Evolutionary conservation across 2,329 filamentous ascomycete genomes (phyloP).

Genomic region (Hymenoscyphus fructigenus): DNA sequence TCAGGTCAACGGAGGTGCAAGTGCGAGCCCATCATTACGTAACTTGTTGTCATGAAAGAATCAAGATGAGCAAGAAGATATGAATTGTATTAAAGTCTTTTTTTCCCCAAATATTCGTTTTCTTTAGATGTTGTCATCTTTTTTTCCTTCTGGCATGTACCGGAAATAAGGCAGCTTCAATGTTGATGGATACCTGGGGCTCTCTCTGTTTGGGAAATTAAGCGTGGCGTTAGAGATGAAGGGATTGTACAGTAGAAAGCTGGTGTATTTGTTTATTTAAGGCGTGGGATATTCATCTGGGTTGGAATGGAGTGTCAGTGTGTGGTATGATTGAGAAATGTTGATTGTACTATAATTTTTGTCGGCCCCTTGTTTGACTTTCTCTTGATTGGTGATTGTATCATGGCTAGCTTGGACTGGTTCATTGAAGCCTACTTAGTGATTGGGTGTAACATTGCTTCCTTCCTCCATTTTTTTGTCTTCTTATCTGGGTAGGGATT

Average conservation of each 20-base stretch:
- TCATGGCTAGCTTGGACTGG: no score
- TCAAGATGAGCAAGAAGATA: neutral
- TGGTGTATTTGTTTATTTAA: neutral
- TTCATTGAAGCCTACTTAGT: no score
- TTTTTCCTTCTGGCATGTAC: conserved; percentile 2
- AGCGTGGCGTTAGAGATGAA: conserved; percentile 6
- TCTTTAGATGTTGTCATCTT: conserved; percentile 4
- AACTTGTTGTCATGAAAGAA: conserved; percentile 64
- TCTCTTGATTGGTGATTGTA: neutral
- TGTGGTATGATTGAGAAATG: neutral
- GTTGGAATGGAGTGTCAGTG: neutral
- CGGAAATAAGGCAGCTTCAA: neutral
- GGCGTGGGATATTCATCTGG: neutral
- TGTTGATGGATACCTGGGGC: neutral
- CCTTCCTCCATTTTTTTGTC: no score
- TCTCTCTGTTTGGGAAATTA: neutral
- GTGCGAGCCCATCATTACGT: conserved; percentile 72
- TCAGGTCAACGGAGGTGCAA: conserved; percentile 40
- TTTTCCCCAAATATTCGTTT: neutral
- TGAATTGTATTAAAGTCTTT: neutral
- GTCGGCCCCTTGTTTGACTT: neutral
- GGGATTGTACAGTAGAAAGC: conserved; percentile 6
- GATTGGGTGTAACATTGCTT: no score
- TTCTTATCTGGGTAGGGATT: no score
- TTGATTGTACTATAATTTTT: neutral